A percentile compares a stretch with the other conserved stretches of the same genome.
Conservation (phyloP, 2,329 filamentous ascomycete genomes). For the Exophiala oligosperma region DNA sequence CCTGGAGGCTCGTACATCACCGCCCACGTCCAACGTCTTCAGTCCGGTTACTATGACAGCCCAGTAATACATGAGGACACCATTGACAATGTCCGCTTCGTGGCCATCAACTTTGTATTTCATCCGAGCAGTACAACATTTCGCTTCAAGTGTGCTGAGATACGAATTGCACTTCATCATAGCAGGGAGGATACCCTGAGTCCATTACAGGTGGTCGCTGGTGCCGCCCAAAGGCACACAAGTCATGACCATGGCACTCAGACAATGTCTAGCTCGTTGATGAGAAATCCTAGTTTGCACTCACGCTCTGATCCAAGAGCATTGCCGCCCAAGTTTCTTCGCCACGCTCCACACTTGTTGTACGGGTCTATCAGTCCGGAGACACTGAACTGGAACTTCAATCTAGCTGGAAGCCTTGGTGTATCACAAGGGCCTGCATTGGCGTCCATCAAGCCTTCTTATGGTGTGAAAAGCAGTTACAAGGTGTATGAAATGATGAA, state of each 20-base stretch:
- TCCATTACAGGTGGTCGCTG: conserved; percentile 2
- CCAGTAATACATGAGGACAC: conserved; percentile 43
- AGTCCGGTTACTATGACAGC: conserved; percentile 50
- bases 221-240: background rate
- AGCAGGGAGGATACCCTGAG: conserved; percentile 15
- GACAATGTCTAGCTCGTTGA: conserved; percentile 5
- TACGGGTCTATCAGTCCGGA: conserved; percentile 50
- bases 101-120: conserved; percentile 52
- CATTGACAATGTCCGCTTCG: conserved; percentile 49
- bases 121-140: conserved; percentile 47
- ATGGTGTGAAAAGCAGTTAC: conserved; percentile 43
- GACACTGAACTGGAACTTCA: conserved; percentile 51
- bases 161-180: conserved; percentile 41
- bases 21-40: conserved; percentile 51
- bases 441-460: conserved; percentile 44
- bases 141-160: conserved; percentile 50
- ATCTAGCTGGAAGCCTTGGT: conserved; percentile 47
- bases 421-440: conserved; percentile 46
- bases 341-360: conserved; percentile 52
- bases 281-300: background rate
- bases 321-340: conserved; percentile 45
- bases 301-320: conserved; percentile 5
- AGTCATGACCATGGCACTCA: conserved; percentile 17
- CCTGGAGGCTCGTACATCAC: conserved; percentile 52
- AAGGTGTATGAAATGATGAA: conserved; percentile 52